A percentile compares a stretch with the other conserved stretches of the same genome.
Evolutionary conservation across 192 early-diverging fungal genomes (phyloP).

Genomic region (Coemansia sp.): DNA sequence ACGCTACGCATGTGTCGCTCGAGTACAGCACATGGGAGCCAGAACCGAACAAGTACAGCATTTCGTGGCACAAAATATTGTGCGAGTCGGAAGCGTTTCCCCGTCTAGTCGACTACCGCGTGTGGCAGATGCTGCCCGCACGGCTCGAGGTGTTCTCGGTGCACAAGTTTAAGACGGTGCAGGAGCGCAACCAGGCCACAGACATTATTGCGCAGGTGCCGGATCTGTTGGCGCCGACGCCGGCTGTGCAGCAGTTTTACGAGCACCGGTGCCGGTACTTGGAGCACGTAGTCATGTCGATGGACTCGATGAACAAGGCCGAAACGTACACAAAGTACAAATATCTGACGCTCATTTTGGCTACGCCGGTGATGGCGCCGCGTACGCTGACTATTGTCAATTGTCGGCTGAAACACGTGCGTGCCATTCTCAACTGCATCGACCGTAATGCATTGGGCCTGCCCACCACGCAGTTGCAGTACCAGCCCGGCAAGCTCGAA

Average conservation of each 20-base stretch:
- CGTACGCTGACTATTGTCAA: slow-evolving; percentile 52
- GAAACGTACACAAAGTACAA: slow-evolving; percentile 56
- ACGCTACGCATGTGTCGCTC: slow-evolving; percentile 42
- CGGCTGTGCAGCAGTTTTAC: slow-evolving; percentile 52
- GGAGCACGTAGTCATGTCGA: slow-evolving; percentile 53
- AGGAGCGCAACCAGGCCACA: slow-evolving; percentile 52
- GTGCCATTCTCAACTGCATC: slow-evolving; percentile 54
- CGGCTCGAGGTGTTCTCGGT: slow-evolving; percentile 50
- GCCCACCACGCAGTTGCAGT: slow-evolving; percentile 37
- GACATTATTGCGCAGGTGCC: slow-evolving; percentile 53
- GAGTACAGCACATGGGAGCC: slow-evolving; percentile 56
- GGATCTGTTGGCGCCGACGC: slow-evolving; percentile 42
- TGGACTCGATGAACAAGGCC: slow-evolving; percentile 54
- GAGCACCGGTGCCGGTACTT: slow-evolving; percentile 50
- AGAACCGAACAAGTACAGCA: slow-evolving; percentile 50
- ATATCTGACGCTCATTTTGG: slow-evolving; percentile 45
- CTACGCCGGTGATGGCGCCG: slow-evolving; percentile 49
- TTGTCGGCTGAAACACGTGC: slow-evolving; percentile 50
- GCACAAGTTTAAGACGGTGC: slow-evolving; percentile 46
- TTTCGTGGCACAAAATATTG: slow-evolving; percentile 45
- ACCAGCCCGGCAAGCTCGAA: slow-evolving; percentile 44
- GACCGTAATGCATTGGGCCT: slow-evolving; percentile 52
- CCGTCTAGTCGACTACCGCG: slow-evolving; percentile 40
- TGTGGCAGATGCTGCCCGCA: slow-evolving; percentile 54
- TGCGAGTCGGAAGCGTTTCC: slow-evolving; percentile 45